phyloP scores from a whole-genome alignment of 2,329 filamentous ascomycete species.

The Claviceps purpurea region DNA sequence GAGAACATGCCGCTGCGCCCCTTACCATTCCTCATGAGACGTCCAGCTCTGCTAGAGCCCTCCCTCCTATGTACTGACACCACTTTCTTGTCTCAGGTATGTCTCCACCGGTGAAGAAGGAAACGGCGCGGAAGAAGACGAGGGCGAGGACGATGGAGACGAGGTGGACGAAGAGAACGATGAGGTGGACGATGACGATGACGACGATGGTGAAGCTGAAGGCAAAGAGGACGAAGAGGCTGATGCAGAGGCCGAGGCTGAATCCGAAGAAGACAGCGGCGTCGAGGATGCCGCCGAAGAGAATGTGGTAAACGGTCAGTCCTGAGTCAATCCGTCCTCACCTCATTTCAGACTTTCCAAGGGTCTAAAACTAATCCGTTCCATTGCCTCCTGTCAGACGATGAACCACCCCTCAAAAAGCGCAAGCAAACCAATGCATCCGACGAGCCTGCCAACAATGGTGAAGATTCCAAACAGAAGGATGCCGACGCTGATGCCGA shows the following conservation, averaged over 20 bases:
- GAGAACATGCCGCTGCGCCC: not conserved
- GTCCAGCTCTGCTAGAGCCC: not conserved
- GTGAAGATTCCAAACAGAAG: slow-evolving; percentile 15
- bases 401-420: slow-evolving; percentile 37
- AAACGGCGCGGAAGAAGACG: slow-evolving; percentile 25
- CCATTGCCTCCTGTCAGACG: slow-evolving; percentile 12
- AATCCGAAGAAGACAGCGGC: slow-evolving; percentile 11
- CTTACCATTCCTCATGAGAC: not conserved
- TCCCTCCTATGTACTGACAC: not conserved
- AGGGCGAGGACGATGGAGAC: slow-evolving; percentile 24
- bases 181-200: slow-evolving; percentile 19
- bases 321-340: not conserved
- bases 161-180: slow-evolving; percentile 23
- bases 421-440: slow-evolving; percentile 29
- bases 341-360: not conserved
- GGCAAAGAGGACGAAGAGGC: slow-evolving; percentile 12
- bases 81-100: slow-evolving; percentile 16
- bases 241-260: slow-evolving; percentile 5
- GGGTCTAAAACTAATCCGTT: not conserved
- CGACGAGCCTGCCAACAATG: slow-evolving; percentile 17
- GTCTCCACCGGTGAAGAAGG: slow-evolving; percentile 26
- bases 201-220: slow-evolving; percentile 16
- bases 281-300: slow-evolving; percentile 8
- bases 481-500: slow-evolving; percentile 19
- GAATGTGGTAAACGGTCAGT: slow-evolving; percentile 24